Conservation (phyloP, 495 filamentous ascomycete species). For the Penicillium lagena region DNA sequence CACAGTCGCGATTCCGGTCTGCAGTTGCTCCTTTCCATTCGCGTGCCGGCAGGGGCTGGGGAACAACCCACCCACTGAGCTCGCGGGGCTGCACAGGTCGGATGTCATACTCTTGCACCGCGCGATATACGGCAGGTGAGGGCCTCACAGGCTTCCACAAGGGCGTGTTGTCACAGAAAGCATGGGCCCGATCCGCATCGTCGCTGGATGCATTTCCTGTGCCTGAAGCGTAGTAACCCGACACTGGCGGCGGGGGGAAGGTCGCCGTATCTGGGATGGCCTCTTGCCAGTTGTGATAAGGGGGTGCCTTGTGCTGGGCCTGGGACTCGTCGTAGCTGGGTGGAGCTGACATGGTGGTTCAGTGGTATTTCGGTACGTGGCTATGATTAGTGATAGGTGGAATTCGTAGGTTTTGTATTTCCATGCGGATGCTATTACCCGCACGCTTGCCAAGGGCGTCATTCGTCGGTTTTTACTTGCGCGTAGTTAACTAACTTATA, state of each 20-base stretch:
- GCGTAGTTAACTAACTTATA: too few relatives aligned
- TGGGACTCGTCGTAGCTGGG: constrained; percentile 26
- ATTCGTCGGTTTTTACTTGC: too few relatives aligned
- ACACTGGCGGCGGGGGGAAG: constrained; percentile 74
- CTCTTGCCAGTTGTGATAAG: constrained; percentile 74
- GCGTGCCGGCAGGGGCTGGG: constrained; percentile 18
- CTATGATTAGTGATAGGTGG: too few relatives aligned
- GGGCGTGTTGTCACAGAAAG: constrained; percentile 62
- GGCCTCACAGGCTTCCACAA: constrained; percentile 51
- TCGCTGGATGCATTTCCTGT: constrained; percentile 66
- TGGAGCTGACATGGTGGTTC: constrained; percentile 1
- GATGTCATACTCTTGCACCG: constrained; percentile 36
- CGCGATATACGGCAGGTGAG: constrained; percentile 28
- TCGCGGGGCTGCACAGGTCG: constrained; percentile 39
- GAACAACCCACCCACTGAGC: constrained; percentile 35
- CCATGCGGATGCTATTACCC: too few relatives aligned
- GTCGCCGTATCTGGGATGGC: constrained; percentile 71
- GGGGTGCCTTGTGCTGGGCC: constrained; percentile 28
- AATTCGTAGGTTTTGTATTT: too few relatives aligned
- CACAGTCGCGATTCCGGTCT: constrained; percentile 32
- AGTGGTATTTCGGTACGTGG: not conserved
- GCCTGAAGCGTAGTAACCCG: constrained; percentile 60
- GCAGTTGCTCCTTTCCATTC: constrained; percentile 39
- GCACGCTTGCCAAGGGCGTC: too few relatives aligned
- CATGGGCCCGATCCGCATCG: constrained; percentile 65